phyloP scores from a whole-genome alignment of 306 rosid genomes.

The Vigna reflexopilosa region DNA sequence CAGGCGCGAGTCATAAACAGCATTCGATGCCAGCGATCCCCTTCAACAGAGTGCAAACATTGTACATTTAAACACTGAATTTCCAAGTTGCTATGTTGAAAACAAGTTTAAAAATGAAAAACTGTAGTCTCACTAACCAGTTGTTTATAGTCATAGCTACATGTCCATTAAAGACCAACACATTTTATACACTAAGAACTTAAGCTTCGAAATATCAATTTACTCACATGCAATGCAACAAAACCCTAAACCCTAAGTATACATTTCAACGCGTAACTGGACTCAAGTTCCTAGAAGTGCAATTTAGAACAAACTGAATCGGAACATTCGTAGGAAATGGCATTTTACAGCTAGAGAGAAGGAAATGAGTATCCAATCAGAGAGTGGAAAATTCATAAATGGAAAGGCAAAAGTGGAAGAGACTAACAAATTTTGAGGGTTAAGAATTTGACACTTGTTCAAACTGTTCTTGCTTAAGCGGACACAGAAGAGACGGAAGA shows the following conservation, averaged over 20 bases:
- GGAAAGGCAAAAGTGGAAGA: not conserved
- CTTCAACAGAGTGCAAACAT: conserved; percentile 26
- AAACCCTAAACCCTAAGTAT: conserved; percentile 57
- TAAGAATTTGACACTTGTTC: not conserved
- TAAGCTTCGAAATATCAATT: conserved; percentile 5
- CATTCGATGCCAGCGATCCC: not conserved
- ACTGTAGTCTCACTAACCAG: conserved; percentile 25
- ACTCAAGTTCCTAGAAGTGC: conserved; percentile 6
- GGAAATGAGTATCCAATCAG: not conserved
- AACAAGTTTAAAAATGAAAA: conserved; percentile 21
- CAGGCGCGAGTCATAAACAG: not conserved
- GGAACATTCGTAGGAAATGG: not conserved
- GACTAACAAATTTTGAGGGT: not conserved
- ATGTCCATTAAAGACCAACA: not conserved
- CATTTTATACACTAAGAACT: not conserved
- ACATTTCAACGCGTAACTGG: not conserved
- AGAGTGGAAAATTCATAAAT: not conserved
- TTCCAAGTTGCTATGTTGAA: not conserved
- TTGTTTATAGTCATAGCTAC: not conserved
- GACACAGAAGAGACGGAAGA: not conserved
- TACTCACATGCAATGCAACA: conserved; percentile 27
- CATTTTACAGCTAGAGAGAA: conserved; percentile 1
- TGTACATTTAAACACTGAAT: conserved; percentile 7
- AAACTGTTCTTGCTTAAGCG: not conserved
- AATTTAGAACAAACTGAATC: conserved; percentile 29